Base-by-base conservation (phyloP, 257 asterid genomes). In the Nicotiana noctiflora region DNA sequence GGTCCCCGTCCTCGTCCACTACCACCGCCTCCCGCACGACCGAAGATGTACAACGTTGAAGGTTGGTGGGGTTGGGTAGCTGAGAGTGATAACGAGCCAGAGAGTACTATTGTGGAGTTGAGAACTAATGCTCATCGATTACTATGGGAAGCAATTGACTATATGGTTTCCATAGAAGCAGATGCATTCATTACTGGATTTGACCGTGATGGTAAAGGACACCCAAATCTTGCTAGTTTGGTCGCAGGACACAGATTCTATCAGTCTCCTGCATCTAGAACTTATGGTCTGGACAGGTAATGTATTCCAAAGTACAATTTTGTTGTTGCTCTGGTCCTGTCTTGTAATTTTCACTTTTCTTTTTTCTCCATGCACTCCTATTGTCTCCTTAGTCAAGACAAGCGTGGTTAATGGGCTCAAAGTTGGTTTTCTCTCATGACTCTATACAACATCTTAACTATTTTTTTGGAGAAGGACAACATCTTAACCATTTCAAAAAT, bases 61-160 rank as follows among this genome's bases (percentile, higher is more conserved):
- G 99, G 99, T 4, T 95, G 99, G 99, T 95, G 97, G 99, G 99
- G 99, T 72, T 95, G 97, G 99, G 99, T 95, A 66, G 97, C 99
- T 5, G 98, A 95, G 92, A 93, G 98, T 29, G 98, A 95, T 79
- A 91, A 91, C 5, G 99, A 95, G 85, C 98, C 99, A 0, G 99
- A 93, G 80, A 94, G 97, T 78, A 95, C 98, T 0, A 97, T 95
- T 19, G 89, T 89, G 87, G 99, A 95, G 89, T 84, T 95, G 87
- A 89, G 99, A 82, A 95, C 93, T 44, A 94, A 90, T 79, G 98
- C 98, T 11, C 99, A 95, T 83, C 93, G 90, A 80, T 88, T 95
- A 87, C 81, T 95, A 3, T 93, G 99, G 99, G 99, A 95, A 80
- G 99, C 99, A 0, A 89, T 95, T 7, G 98, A 95, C 83, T 95